Conservation (phyloP, 192 early-diverging fungal genomes). For the Coemansia aciculifera region DNA sequence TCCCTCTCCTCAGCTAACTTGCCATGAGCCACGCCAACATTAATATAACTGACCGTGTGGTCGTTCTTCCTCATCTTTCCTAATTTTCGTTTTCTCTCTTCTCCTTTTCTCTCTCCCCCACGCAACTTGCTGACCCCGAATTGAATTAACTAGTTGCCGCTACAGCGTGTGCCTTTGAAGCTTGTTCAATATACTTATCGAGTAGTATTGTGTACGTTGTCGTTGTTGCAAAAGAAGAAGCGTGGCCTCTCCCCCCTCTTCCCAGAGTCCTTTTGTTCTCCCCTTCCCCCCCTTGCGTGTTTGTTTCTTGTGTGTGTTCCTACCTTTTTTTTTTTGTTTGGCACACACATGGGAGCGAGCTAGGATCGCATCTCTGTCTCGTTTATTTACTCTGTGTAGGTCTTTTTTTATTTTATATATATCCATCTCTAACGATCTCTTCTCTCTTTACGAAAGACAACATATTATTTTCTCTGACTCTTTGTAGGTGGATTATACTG, state of each 20-base stretch:
- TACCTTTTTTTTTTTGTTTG: neutral
- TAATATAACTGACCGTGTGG: neutral
- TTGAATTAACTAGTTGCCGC: neutral
- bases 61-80: neutral
- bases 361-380: neutral
- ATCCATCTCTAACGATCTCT: slow-evolving; percentile 1
- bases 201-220: slow-evolving; percentile 4
- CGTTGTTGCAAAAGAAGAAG: neutral
- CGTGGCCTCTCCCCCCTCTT: neutral
- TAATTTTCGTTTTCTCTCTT: neutral
- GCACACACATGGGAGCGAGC: neutral
- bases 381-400: neutral
- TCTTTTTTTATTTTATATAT: neutral
- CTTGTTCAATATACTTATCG: neutral
- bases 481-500: slow-evolving; percentile 30
- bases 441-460: neutral
- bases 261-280: neutral
- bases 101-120: neutral
- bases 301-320: neutral
- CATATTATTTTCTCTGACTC: neutral
- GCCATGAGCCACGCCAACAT: neutral
- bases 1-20: neutral
- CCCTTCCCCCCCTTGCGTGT: neutral
- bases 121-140: neutral
- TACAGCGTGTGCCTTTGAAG: neutral